Base-by-base conservation (phyloP, 2,329 filamentous ascomycete species). In the Fusarium sp. region DNA sequence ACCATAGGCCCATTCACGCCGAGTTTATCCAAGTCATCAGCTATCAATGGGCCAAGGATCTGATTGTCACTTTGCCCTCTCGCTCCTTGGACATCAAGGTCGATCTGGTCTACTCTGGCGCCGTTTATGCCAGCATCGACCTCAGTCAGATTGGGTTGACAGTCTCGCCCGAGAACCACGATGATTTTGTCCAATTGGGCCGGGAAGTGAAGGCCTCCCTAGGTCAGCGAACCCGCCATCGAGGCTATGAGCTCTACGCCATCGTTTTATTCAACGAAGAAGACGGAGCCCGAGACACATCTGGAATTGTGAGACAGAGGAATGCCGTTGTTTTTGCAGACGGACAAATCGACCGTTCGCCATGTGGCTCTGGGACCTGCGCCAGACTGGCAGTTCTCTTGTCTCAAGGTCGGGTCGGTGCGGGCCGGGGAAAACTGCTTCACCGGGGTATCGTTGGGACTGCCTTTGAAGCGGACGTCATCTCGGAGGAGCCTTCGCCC, bases 1-100 rank as follows among this genome's bases (percentile, higher is more conserved):
- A 63, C 2, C 25, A 68, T 2, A 69, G 58, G 22, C 63, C 68
- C 0, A n/a, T 69, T 4, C 27, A 67, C 16, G 73, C 52, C 1
- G 73, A 75, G 14, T 75, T 75, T 2, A 67, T 76, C 42, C 75
- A 74, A 16, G 70, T 75, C 2, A 58, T 62, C 16, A 75, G 73
- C 1, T 75, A 75, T 27, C 74, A 75, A 16, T 42, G 67, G 3
- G 52, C 56, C 16, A 65, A 63, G n/a, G 50, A 25, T 1, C 0
- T 76, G 5, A 6, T 7, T 47, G 4, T 70, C 69, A 1, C 2
- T 74, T 8, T 42, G 38, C 47, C 65, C 3, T 76, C 70, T 0
- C 54, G 22, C 38, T 42, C 38, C 10, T 42, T 42, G 0, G 6
- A 18, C 0, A 1, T 38, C 0, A 27, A 69, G 9, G 33, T 67